Percentiles rank a stretch among this genome's conserved stretches.
Evolutionary conservation across 2,329 filamentous ascomycete species (phyloP).

Genomic region (Xylariaceae sp.): DNA sequence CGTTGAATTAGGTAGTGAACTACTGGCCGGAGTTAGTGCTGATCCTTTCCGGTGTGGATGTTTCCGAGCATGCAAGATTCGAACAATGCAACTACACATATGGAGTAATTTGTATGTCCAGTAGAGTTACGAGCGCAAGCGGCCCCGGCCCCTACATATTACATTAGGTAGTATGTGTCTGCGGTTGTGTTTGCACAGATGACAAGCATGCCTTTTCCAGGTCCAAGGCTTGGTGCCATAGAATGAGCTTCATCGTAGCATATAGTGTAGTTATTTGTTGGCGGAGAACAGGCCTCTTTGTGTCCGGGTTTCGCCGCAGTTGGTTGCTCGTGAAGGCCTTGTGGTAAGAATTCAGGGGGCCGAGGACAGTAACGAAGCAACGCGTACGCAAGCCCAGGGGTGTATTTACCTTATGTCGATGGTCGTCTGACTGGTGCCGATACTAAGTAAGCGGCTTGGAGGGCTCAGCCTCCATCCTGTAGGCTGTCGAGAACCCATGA

Average conservation of each 20-base stretch:
- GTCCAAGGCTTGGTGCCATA: conserved; percentile 11
- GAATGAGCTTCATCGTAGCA: conserved; percentile 6
- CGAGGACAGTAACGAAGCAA: background rate
- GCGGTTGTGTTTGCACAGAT: conserved; percentile 6
- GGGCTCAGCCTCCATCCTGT: conserved; percentile 1
- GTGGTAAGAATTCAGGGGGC: background rate
- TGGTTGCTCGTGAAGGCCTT: background rate
- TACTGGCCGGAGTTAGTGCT: conserved; percentile 16
- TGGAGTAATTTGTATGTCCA: background rate
- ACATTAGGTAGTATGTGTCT: too few relatives aligned
- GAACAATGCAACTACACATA: background rate
- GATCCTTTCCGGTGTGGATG: conserved; percentile 15
- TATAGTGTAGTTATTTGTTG: conserved; percentile 11
- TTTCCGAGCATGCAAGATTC: conserved; percentile 9
- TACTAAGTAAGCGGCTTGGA: conserved; percentile 1
- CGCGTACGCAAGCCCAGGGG: background rate
- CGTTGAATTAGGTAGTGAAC: conserved; percentile 12
- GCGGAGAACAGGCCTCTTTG: conserved; percentile 9
- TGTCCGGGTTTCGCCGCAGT: conserved; percentile 5
- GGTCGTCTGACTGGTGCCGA: conserved; percentile 2
- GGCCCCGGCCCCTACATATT: background rate
- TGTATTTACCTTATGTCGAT: background rate
- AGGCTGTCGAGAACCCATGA: background rate
- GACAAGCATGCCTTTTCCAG: conserved; percentile 15
- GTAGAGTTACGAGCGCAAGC: conserved; percentile 7